A percentile compares a stretch with the other conserved stretches of the same genome.
These are phyloP conservation scores for Blastobotrys parvus DNA, from an alignment of 805 yeast genomes.

Conservation along the genomic window DNA sequence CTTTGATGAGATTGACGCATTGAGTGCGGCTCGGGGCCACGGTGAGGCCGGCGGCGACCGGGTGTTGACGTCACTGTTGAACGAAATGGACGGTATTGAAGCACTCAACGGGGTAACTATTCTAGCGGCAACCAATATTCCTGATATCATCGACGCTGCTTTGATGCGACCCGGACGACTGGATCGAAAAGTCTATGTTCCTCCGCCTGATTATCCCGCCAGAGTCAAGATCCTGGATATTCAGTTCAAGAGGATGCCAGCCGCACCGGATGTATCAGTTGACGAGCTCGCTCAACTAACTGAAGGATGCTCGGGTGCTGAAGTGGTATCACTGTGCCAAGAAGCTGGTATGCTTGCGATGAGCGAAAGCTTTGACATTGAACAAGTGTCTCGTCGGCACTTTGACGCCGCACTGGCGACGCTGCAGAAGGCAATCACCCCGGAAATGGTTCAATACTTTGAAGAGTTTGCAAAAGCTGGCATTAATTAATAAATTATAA, in stretches of 20 bases:
- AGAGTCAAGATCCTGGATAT: conserved; percentile 70
- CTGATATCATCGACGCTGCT: conserved; percentile 89
- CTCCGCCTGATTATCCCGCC: conserved; percentile 82
- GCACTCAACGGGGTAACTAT: conserved; percentile 88
- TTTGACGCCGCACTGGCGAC: conserved; percentile 62
- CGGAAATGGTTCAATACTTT: conserved; percentile 76
- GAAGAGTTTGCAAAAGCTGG: conserved; percentile 13
- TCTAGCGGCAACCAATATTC: conserved; percentile 94
- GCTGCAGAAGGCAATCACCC: conserved; percentile 71
- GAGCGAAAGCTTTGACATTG: conserved; percentile 54
- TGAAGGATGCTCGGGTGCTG: conserved; percentile 96
- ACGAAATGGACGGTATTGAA: conserved; percentile 97
- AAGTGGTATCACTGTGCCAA: conserved; percentile 82
- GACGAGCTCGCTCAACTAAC: conserved; percentile 51
- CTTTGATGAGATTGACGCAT: conserved; percentile 95
- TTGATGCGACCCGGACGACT: conserved; percentile 90
- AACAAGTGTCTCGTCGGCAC: conserved; percentile 51
- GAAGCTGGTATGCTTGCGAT: conserved; percentile 95
- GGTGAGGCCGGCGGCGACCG: conserved; percentile 57
- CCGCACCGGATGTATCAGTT: conserved; percentile 43
- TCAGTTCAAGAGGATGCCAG: conserved; percentile 55
- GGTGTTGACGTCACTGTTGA: conserved; percentile 81
- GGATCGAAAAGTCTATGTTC: conserved; percentile 86
- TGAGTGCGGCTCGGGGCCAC: conserved; percentile 65
- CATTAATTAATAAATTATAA: background rate